Conservation (phyloP, 805 yeast species). For the Blastobotrys attinorum region DNA sequence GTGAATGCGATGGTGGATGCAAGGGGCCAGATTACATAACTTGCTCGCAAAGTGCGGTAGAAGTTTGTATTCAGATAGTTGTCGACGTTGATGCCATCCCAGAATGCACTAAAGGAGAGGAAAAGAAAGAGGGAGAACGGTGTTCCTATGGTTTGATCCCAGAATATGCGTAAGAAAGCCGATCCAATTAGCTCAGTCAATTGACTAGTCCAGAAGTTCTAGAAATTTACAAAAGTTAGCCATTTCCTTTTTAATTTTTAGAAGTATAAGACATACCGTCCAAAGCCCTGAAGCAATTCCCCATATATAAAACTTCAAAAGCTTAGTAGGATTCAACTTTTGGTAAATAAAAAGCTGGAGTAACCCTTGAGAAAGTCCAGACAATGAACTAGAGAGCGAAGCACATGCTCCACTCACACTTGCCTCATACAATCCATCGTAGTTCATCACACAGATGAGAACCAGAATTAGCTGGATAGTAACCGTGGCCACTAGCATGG, state of each 20-base stretch:
- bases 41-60: conserved; percentile 12
- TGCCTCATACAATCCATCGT: conserved; percentile 17
- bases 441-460: conserved; percentile 17
- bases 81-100: conserved; percentile 31
- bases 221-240: not conserved
- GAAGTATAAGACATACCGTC: conserved; percentile 18
- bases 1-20: conserved; percentile 19
- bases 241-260: not conserved
- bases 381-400: conserved; percentile 22
- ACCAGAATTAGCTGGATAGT: conserved; percentile 19
- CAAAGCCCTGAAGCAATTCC: conserved; percentile 30
- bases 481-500: conserved; percentile 8
- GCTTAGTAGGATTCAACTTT: conserved; percentile 6
- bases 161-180: conserved; percentile 19
- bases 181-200: conserved; percentile 19
- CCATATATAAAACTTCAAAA: conserved; percentile 31
- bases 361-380: conserved; percentile 29
- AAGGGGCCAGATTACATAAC: conserved; percentile 22
- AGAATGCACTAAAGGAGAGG: conserved; percentile 27
- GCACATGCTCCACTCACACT: conserved; percentile 28
- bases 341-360: conserved; percentile 20
- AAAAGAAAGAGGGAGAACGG: conserved; percentile 27
- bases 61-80: conserved; percentile 21
- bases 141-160: conserved; percentile 30
- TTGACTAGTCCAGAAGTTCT: conserved; percentile 31